Evolutionary conservation across 805 yeast genomes (phyloP).

Genomic region (Torulaspora maleeae): DNA sequence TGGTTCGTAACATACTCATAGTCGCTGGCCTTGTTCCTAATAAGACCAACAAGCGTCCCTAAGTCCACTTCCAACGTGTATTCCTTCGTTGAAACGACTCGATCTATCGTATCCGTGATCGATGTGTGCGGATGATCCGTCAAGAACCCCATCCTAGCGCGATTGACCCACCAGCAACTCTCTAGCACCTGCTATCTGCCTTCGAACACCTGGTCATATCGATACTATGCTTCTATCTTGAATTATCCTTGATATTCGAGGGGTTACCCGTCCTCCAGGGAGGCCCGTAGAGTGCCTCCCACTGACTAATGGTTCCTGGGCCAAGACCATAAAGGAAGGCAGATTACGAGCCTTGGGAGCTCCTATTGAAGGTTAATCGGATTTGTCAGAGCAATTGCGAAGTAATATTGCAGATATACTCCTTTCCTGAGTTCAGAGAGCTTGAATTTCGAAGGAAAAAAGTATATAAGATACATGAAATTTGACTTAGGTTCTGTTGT

Average conservation of each 20-base stretch:
- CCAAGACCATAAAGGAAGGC: background rate
- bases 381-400: background rate
- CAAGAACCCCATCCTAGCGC: constrained; percentile 45
- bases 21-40: constrained; percentile 38
- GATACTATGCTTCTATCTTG: background rate
- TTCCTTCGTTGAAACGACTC: constrained; percentile 37
- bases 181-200: background rate
- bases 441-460: background rate
- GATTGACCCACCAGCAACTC: background rate
- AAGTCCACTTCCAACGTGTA: constrained; percentile 36
- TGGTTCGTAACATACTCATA: constrained; percentile 33
- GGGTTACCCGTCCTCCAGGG: background rate
- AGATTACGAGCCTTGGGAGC: background rate
- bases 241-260: background rate
- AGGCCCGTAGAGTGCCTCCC: too few relatives aligned
- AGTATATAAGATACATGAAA: constrained; percentile 6
- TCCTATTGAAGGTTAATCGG: background rate
- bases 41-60: constrained; percentile 34
- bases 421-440: background rate
- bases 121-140: constrained; percentile 65
- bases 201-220: background rate
- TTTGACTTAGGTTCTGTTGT: constrained; percentile 9
- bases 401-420: background rate
- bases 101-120: constrained; percentile 59
- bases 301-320: too few relatives aligned